phyloP scores from a whole-genome alignment of 2,329 filamentous ascomycete species.

The Cordyceps militaris region DNA sequence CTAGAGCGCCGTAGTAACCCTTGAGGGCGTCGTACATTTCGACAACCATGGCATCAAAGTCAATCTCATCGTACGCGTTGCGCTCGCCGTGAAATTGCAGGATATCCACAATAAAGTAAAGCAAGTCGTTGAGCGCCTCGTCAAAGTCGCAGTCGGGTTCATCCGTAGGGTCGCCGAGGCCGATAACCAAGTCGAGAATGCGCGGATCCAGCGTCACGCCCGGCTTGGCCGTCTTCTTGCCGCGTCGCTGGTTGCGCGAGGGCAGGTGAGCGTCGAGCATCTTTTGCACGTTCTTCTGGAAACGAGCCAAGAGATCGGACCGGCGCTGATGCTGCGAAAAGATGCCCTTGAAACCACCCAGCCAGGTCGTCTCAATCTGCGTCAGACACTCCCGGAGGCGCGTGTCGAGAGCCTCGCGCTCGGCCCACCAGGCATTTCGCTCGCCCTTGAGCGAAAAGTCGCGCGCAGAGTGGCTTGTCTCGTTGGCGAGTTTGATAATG shows the following conservation, averaged over 20 bases:
- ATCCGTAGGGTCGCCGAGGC: conserved; percentile 65
- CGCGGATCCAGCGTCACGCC: conserved; percentile 47
- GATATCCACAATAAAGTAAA: conserved; percentile 95
- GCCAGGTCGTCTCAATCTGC: conserved; percentile 88
- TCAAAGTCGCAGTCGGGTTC: conserved; percentile 68
- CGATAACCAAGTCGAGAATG: conserved; percentile 83
- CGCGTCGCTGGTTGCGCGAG: conserved; percentile 58
- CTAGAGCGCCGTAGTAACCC: conserved; percentile 59
- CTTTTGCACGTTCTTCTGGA: conserved; percentile 69
- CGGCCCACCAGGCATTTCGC: conserved; percentile 82
- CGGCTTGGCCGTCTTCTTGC: conserved; percentile 42
- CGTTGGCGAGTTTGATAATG: conserved; percentile 75
- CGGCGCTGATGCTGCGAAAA: conserved; percentile 68
- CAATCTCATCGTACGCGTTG: conserved; percentile 96
- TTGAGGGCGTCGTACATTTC: conserved; percentile 80
- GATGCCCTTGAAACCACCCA: conserved; percentile 91
- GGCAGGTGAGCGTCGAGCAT: conserved; percentile 81
- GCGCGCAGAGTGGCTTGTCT: conserved; percentile 66
- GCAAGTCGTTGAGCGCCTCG: conserved; percentile 80
- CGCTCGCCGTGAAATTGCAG: conserved; percentile 93
- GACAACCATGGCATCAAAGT: conserved; percentile 86
- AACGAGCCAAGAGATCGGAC: conserved; percentile 60
- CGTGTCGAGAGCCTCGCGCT: conserved; percentile 71
- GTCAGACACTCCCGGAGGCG: conserved; percentile 70
- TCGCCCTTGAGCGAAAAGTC: conserved; percentile 68